phyloP scores from a whole-genome alignment of 805 yeast genomes.

The Myxozyma kluyveri region DNA sequence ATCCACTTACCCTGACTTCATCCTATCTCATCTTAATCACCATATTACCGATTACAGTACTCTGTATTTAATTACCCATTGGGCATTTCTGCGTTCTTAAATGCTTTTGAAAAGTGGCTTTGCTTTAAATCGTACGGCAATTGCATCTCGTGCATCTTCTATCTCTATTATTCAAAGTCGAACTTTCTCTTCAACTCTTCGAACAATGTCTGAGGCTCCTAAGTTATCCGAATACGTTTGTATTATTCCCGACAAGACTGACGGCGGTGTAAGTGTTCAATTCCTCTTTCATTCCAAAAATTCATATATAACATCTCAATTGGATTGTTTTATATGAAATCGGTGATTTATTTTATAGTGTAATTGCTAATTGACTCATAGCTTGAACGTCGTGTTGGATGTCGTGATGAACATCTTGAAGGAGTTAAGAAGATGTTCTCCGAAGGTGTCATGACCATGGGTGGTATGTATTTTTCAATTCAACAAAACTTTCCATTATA shows the following conservation, averaged over 20 bases:
- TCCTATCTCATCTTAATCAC: too few relatives aligned
- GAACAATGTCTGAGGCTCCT: conserved; percentile 16
- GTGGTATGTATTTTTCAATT: conserved; percentile 22
- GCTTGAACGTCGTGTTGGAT: conserved; percentile 35
- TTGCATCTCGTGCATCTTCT: too few relatives aligned
- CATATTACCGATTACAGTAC: too few relatives aligned
- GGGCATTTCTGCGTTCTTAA: too few relatives aligned
- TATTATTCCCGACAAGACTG: conserved; percentile 61
- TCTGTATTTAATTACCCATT: too few relatives aligned
- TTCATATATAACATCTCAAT: not conserved
- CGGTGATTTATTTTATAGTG: not conserved
- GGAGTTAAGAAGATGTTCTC: conserved; percentile 36
- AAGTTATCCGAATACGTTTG: conserved; percentile 62
- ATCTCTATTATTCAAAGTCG: too few relatives aligned
- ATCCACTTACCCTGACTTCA: too few relatives aligned
- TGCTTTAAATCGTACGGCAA: too few relatives aligned
- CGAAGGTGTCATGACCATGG: conserved; percentile 43
- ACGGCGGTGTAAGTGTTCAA: conserved; percentile 45
- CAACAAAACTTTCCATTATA: not conserved
- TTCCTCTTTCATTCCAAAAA: not conserved
- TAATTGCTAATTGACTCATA: not conserved
- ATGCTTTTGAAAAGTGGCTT: too few relatives aligned
- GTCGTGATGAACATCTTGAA: conserved; percentile 46
- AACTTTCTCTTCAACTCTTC: not conserved
- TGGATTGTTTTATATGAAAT: not conserved